A percentile compares a stretch with the other conserved stretches of the same genome.
phyloP scores from a whole-genome alignment of 805 yeast species.

The Barnettozyma populi region DNA sequence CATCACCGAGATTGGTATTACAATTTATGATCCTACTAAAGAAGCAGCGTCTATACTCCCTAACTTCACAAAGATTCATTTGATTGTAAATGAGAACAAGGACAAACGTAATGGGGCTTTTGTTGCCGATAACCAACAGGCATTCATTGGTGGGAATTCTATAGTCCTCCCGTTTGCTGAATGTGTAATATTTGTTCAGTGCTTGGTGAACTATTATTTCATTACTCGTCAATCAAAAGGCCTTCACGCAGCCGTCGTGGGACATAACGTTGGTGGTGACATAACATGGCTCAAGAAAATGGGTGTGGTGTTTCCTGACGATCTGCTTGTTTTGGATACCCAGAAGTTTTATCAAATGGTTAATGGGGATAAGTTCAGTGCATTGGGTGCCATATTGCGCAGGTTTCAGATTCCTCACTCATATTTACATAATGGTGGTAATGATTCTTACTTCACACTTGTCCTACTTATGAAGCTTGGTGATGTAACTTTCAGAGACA shows the following conservation, averaged over 20 bases:
- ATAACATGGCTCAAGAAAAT: conserved; percentile 40
- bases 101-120: conserved; percentile 39
- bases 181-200: conserved; percentile 34
- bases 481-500: conserved; percentile 26
- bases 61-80: conserved; percentile 21
- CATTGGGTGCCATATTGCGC: conserved; percentile 39
- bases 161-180: conserved; percentile 32
- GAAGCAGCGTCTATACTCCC: conserved; percentile 10
- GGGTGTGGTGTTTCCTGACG: conserved; percentile 38
- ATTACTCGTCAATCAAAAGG: conserved; percentile 9
- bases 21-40: conserved; percentile 18
- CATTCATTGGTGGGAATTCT: conserved; percentile 42
- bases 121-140: conserved; percentile 46
- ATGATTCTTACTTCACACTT: conserved; percentile 58
- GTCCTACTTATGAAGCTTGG: conserved; percentile 40
- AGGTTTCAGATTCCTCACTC: conserved; percentile 47
- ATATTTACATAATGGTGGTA: conserved; percentile 59
- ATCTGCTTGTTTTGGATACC: conserved; percentile 38
- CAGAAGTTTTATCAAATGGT: conserved; percentile 34
- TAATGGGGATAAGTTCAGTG: conserved; percentile 33
- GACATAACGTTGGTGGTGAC: conserved; percentile 52
- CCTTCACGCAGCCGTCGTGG: conserved; percentile 37
- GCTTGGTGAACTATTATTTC: conserved; percentile 37
- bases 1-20: conserved; percentile 14
- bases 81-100: conserved; percentile 39